These are phyloP conservation scores for Yamadazyma sp. DNA, from an alignment of 1,139 yeast genomes.

Conservation along the genomic window DNA sequence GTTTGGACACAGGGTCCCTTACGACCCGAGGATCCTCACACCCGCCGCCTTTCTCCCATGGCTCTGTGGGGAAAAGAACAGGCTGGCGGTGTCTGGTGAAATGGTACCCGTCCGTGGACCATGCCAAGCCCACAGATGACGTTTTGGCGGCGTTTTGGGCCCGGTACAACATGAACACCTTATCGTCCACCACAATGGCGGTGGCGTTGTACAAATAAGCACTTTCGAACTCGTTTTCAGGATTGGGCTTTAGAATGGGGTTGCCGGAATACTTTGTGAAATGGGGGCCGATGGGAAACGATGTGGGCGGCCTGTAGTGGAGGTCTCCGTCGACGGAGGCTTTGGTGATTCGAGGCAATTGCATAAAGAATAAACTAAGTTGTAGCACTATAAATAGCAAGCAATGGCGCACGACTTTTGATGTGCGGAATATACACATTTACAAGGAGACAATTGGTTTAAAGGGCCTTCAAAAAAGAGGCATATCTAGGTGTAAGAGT, in stretches of 20 bases:
- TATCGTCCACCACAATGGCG: conserved; percentile 42
- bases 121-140: conserved; percentile 42
- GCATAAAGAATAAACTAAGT: conserved; percentile 19
- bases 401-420: background rate
- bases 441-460: background rate
- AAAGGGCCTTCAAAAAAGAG: no score
- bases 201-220: conserved; percentile 46
- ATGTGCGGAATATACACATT: background rate
- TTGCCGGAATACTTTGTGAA: conserved; percentile 35
- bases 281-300: conserved; percentile 44
- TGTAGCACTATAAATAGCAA: background rate
- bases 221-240: conserved; percentile 39
- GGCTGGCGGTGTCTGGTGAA: conserved; percentile 36
- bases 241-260: conserved; percentile 43
- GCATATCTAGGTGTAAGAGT: no score
- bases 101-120: conserved; percentile 41
- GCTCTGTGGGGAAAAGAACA: conserved; percentile 36
- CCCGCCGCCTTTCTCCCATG: conserved; percentile 45
- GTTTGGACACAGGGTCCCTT: conserved; percentile 35
- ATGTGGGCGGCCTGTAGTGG: conserved; percentile 34
- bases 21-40: conserved; percentile 48
- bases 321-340: conserved; percentile 32
- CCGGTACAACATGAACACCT: conserved; percentile 39
- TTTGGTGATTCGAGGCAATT: conserved; percentile 28
- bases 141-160: conserved; percentile 39